Evolutionary conservation across 2,329 filamentous ascomycete genomes (phyloP).

Genomic region (Apiospora pterosperma): DNA sequence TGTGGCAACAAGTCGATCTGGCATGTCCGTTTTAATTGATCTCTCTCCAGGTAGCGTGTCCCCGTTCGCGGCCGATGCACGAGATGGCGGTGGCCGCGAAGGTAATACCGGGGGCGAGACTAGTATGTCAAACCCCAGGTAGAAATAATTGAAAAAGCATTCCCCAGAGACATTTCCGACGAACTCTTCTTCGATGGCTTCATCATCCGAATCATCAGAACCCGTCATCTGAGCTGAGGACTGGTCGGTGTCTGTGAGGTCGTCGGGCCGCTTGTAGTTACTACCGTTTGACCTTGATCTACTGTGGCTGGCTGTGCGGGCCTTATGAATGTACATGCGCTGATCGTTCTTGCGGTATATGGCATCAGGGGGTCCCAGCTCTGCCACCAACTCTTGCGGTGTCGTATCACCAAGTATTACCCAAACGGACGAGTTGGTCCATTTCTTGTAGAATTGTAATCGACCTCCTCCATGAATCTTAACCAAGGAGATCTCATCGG

Average conservation of each 20-base stretch:
- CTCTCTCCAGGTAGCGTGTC: constrained; percentile 24
- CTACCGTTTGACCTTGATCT: constrained; percentile 42
- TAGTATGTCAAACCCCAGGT: constrained; percentile 89
- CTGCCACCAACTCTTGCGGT: constrained; percentile 85
- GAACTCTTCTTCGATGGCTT: constrained; percentile 54
- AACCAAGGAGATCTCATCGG: constrained; percentile 83
- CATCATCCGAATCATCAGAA: constrained; percentile 66
- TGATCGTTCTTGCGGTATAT: constrained; percentile 91
- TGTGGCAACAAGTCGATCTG: constrained; percentile 75
- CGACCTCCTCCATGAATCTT: constrained; percentile 74
- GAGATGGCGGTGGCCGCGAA: constrained; percentile 60
- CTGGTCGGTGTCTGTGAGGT: constrained; percentile 69
- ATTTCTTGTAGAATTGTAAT: constrained; percentile 73
- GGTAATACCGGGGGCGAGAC: constrained; percentile 72
- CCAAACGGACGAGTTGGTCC: constrained; percentile 62
- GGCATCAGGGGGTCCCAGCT: constrained; percentile 88
- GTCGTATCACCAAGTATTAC: constrained; percentile 83
- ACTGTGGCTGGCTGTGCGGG: constrained; percentile 50
- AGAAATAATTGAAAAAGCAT: constrained; percentile 97
- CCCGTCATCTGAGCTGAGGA: constrained; percentile 65
- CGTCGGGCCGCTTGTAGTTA: constrained; percentile 47
- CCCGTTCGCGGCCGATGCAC: constrained; percentile 18
- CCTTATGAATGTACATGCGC: constrained; percentile 80
- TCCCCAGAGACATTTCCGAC: constrained; percentile 60
- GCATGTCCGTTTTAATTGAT: constrained; percentile 37